Evolutionary conservation across 2,329 filamentous ascomycete genomes (phyloP).

Genomic region (Colletotrichum liriopes): DNA sequence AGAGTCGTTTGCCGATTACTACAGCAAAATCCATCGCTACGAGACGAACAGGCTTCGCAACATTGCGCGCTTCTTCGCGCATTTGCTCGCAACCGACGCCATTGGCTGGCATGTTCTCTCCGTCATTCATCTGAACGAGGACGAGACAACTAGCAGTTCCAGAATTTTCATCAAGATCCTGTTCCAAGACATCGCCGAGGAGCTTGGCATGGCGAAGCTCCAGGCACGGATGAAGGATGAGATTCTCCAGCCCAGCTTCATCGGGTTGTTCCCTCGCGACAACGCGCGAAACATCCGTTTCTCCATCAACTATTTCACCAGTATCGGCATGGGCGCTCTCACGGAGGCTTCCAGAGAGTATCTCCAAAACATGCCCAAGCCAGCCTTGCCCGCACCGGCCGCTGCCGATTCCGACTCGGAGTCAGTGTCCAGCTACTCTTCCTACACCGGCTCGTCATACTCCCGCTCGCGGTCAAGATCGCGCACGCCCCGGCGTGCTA

Average conservation of each 20-base stretch:
- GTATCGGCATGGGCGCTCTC: slow-evolving; percentile 93
- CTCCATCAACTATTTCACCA: slow-evolving; percentile 99
- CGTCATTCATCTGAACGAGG: slow-evolving; percentile 91
- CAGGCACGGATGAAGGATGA: slow-evolving; percentile 85
- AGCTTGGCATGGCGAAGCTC: slow-evolving; percentile 86
- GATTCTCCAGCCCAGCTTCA: slow-evolving; percentile 81
- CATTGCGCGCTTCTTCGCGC: slow-evolving; percentile 94
- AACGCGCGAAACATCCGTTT: slow-evolving; percentile 93
- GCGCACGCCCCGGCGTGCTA: slow-evolving; percentile 55
- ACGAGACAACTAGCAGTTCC: slow-evolving; percentile 95
- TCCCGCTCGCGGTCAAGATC: slow-evolving; percentile 68
- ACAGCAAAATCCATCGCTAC: slow-evolving; percentile 96
- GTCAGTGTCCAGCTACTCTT: slow-evolving; percentile 85
- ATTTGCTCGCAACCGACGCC: slow-evolving; percentile 88
- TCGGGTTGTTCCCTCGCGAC: slow-evolving; percentile 91
- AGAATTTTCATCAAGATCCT: slow-evolving; percentile 99
- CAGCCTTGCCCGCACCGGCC: slow-evolving; percentile 79
- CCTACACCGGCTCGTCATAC: slow-evolving; percentile 76
- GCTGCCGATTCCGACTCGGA: slow-evolving; percentile 76
- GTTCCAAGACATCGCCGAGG: slow-evolving; percentile 92
- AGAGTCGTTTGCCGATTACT: slow-evolving; percentile 91
- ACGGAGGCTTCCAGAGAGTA: slow-evolving; percentile 96
- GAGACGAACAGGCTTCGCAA: slow-evolving; percentile 97
- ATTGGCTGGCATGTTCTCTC: slow-evolving; percentile 94
- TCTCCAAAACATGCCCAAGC: slow-evolving; percentile 91